Percentiles rank a stretch among this genome's conserved stretches.
phyloP scores from a whole-genome alignment of 345 rosid genomes.

The Brassica rapa region DNA sequence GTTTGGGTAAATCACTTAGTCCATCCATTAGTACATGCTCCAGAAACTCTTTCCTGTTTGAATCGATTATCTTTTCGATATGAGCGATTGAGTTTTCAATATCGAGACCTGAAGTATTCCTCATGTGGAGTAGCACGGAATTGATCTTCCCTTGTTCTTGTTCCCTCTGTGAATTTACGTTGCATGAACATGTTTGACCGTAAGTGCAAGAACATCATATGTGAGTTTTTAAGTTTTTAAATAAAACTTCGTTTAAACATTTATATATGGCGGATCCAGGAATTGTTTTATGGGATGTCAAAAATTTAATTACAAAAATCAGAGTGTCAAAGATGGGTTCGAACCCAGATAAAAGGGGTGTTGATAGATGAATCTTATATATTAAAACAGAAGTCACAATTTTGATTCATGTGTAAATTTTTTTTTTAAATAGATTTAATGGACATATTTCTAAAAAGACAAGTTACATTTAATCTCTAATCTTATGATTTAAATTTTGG shows the following conservation, averaged over 20 bases:
- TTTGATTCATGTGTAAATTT: too few relatives aligned
- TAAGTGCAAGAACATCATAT: background rate
- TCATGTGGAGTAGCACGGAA: conserved; percentile 46
- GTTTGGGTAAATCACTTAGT: conserved; percentile 42
- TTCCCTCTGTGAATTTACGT: conserved; percentile 47
- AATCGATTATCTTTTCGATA: conserved; percentile 35
- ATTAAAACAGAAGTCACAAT: too few relatives aligned
- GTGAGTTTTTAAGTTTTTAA: background rate
- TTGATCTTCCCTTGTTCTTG: conserved; percentile 53
- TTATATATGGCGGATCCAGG: too few relatives aligned
- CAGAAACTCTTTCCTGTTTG: conserved; percentile 44
- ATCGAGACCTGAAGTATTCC: conserved; percentile 26
- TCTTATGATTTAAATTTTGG: too few relatives aligned
- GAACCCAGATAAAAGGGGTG: too few relatives aligned
- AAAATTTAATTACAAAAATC: background rate
- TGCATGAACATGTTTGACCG: background rate
- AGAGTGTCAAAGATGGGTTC: too few relatives aligned
- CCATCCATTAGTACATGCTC: conserved; percentile 47
- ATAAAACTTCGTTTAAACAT: too few relatives aligned
- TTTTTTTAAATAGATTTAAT: too few relatives aligned
- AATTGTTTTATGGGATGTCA: too few relatives aligned
- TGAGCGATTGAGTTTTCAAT: conserved; percentile 50
- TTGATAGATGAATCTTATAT: too few relatives aligned
- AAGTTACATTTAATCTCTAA: too few relatives aligned
- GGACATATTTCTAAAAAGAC: too few relatives aligned